Evolutionary conservation across 192 early-diverging fungal genomes (phyloP), one percentile per base, ranked within the genome.

Genomic region (Coemansia erecta): DNA sequence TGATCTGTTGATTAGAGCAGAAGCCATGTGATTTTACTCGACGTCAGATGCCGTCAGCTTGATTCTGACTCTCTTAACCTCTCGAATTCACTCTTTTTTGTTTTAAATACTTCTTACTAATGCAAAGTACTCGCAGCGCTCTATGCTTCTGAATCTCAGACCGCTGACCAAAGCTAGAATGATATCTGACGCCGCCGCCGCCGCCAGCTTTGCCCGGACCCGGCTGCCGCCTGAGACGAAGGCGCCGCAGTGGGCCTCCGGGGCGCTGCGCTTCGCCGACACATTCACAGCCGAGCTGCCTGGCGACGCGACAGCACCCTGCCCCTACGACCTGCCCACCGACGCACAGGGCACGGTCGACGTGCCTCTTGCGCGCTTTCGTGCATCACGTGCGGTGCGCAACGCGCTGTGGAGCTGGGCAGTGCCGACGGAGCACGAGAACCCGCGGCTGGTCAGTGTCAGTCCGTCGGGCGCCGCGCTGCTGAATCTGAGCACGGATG

Each of bases 321-420:
- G 50, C 37, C 67, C 73, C 3, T 68, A 62, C 50, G 11, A 48
- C n/a, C 23, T 48, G 8, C 44, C 33, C 5, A 39, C 15, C 2
- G 17, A 61, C 22, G 11, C 15, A 3, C 11, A 12, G 5, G 26
- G 46, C 35, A 45, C 54, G 3, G 53, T 60, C 21, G 43, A 26
- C 2, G 24, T 58, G 10, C 45, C 58, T 10, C 55, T 59, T 42
- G 28, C 58, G 8, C n/a, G 11, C 15, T 52, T 72, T 26, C 53
- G 69, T 15, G 37, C 43, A 0, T 61, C 75, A 21, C 68, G 75
- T n/a, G 15, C 26, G 1, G 69, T 78, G 11, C 42, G 28, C 43
- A 28, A 42, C 4, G 75, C 69, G 6, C 46, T 71, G 37, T 80
- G 68, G 68, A 73, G 71, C 64, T 64, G 56, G 63, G 68, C 67